Evolutionary conservation across 2,329 filamentous ascomycete genomes (phyloP).

Genomic region (Trichoderma aggressivum): DNA sequence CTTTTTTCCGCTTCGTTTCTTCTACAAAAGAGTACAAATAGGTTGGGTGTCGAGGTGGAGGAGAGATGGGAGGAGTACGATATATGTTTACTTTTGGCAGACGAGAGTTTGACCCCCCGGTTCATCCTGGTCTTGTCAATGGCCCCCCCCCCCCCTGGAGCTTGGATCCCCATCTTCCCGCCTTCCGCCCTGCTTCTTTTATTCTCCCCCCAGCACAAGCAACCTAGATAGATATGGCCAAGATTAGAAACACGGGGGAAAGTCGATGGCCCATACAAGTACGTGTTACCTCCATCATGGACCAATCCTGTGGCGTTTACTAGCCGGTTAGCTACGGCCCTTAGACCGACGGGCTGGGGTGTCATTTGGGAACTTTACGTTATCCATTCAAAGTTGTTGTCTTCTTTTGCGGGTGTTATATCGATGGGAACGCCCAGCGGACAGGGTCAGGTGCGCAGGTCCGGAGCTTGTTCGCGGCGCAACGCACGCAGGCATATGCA

Average conservation of each 20-base stretch:
- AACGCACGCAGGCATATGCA: background rate
- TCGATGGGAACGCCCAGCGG: background rate
- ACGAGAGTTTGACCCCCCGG: background rate
- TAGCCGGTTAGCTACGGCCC: constrained; percentile 18
- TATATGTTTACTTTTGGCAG: background rate
- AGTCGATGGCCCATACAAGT: background rate
- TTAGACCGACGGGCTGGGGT: background rate
- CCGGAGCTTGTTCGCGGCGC: background rate
- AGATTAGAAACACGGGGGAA: constrained; percentile 9
- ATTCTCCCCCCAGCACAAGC: background rate
- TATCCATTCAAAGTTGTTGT: background rate
- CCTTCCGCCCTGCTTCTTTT: constrained; percentile 10
- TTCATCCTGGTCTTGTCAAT: background rate
- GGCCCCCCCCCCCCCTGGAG: background rate
- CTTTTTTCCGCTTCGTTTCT: background rate
- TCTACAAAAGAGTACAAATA: background rate
- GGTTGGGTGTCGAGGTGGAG: background rate
- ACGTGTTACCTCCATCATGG: background rate
- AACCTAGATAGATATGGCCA: background rate
- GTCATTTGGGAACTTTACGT: constrained; percentile 1
- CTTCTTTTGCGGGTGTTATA: background rate
- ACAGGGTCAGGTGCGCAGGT: constrained; percentile 15
- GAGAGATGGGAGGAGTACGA: background rate
- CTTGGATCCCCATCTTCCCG: background rate
- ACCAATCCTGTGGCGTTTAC: constrained; percentile 8